Percentiles rank a stretch among this genome's conserved stretches.
phyloP scores from a whole-genome alignment of 2,329 filamentous ascomycete genomes.

The Trichocomaceae sp. region DNA sequence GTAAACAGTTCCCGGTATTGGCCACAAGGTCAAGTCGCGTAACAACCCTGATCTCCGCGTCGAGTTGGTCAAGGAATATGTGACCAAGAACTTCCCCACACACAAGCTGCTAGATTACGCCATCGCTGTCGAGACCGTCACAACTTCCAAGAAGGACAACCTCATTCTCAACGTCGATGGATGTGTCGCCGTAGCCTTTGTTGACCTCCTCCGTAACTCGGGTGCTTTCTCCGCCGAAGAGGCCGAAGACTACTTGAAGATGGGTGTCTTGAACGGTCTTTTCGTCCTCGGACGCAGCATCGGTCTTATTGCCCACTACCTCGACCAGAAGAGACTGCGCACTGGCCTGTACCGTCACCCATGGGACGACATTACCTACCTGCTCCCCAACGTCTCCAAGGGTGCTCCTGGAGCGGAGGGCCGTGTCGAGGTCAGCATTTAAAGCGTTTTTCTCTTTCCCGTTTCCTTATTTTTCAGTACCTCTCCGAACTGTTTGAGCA shows the following conservation, averaged over 20 bases:
- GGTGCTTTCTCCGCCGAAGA: conserved; percentile 94
- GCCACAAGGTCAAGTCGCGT: conserved; percentile 98
- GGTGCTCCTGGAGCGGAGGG: conserved; percentile 69
- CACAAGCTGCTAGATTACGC: conserved; percentile 99
- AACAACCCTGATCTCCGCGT: conserved; percentile 99
- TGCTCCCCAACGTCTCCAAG: conserved; percentile 72
- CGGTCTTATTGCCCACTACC: conserved; percentile 98
- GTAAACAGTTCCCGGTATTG: conserved; percentile 77
- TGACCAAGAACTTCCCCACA: conserved; percentile 92
- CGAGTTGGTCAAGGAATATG: conserved; percentile 98
- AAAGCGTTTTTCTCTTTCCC: conserved; percentile 27
- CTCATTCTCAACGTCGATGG: conserved; percentile 98
- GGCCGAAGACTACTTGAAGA: conserved; percentile 96
- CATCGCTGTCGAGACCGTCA: conserved; percentile 94
- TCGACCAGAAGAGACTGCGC: conserved; percentile 98
- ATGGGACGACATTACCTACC: conserved; percentile 97
- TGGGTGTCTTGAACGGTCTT: conserved; percentile 98
- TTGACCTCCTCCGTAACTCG: conserved; percentile 94
- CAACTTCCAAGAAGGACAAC: conserved; percentile 99
- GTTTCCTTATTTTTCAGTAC: conserved; percentile 19
- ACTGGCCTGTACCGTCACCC: conserved; percentile 98
- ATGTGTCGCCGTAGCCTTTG: conserved; percentile 97
- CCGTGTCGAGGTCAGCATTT: conserved; percentile 82
- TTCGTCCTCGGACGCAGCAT: conserved; percentile 97
- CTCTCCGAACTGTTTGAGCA: conserved; percentile 10